A percentile compares a stretch with the other conserved stretches of the same genome.
Conservation (phyloP, 2,329 filamentous ascomycete genomes). For the Cryphonectria nitschkei region DNA sequence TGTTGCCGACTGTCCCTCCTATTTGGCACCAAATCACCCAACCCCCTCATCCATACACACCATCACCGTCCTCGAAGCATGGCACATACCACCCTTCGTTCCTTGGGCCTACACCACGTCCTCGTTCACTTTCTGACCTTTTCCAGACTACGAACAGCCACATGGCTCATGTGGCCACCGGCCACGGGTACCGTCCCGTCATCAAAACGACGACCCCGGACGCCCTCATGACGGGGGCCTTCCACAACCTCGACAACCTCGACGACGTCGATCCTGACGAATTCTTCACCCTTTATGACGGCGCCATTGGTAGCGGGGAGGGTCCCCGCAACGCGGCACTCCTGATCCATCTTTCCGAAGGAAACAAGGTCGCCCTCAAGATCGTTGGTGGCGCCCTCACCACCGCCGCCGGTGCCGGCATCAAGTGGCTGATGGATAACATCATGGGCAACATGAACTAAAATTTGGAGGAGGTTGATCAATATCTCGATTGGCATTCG, state of each 20-base stretch:
- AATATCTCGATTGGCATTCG: not conserved
- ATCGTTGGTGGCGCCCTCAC: not conserved
- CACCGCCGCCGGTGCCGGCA: not conserved
- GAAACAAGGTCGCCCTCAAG: not conserved
- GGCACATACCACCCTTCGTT: not conserved
- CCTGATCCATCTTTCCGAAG: not conserved
- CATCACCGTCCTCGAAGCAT: no score
- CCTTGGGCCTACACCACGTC: not conserved
- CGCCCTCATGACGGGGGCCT: not conserved
- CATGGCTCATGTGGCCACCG: not conserved
- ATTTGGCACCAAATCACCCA: no score
- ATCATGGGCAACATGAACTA: not conserved
- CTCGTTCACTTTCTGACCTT: not conserved
- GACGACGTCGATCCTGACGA: not conserved
- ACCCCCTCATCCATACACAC: no score
- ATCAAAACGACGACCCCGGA: not conserved
- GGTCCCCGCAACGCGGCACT: not conserved
- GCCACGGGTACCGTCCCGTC: not conserved
- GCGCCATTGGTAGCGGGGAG: not conserved
- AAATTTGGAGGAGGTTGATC: not conserved
- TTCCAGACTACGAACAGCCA: not conserved
- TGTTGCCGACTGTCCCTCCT: not conserved
- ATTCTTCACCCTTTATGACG: not conserved
- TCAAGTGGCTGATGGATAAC: not conserved
- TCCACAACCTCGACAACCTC: not conserved